Conservation (phyloP, 164 flowering plant species). For the Liquidambar formosana region DNA sequence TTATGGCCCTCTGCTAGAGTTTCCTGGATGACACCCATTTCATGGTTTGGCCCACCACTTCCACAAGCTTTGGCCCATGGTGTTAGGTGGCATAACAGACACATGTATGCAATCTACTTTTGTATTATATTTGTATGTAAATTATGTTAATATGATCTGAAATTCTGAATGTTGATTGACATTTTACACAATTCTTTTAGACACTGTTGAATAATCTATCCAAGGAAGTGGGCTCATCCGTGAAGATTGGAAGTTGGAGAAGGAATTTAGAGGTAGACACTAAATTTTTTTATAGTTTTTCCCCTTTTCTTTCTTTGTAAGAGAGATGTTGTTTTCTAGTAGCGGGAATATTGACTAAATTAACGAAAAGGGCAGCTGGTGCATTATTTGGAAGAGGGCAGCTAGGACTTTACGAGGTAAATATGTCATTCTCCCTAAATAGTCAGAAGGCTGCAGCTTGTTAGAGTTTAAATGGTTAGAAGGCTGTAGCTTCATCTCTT, state of each 20-base stretch:
- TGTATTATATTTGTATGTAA: background rate
- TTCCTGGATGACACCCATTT: background rate
- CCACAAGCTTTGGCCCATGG: background rate
- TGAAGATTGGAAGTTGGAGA: conserved; percentile 93
- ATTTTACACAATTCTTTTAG: conserved; percentile 37
- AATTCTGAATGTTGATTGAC: conserved; percentile 3
- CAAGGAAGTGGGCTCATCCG: conserved; percentile 80
- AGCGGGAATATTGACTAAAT: no score
- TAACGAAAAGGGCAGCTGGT: no score
- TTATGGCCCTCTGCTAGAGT: background rate
- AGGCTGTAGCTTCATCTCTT: no score
- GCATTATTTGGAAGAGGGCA: no score
- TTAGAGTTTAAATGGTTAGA: no score
- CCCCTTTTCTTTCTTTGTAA: background rate
- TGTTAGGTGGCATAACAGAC: background rate
- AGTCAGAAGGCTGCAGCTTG: no score
- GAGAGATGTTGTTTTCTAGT: no score
- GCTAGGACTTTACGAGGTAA: no score
- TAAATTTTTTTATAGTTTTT: background rate
- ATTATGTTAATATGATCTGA: background rate
- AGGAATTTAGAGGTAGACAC: conserved; percentile 67
- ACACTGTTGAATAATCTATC: conserved; percentile 63
- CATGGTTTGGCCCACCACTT: background rate
- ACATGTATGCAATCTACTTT: background rate
- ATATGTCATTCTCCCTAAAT: no score